A percentile compares a stretch with the other conserved stretches of the same genome.
Conservation (phyloP, 352 stramenopile genomes). For the Hyaloperonospora arabidopsidis region DNA sequence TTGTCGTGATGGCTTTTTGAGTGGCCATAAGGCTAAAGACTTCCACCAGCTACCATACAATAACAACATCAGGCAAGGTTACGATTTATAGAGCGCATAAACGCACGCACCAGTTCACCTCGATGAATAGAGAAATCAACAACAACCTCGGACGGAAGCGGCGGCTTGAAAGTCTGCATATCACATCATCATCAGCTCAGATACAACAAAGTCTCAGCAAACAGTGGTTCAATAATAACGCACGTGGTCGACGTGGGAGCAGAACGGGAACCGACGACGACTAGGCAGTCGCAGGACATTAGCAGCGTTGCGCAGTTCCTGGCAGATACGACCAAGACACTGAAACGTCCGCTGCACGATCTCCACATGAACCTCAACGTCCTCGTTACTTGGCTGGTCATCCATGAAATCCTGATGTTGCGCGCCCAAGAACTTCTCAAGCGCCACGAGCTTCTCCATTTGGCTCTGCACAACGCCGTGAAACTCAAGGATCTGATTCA, state of each 20-base stretch:
- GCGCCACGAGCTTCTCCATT: slow-evolving; percentile 35
- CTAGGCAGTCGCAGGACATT: slow-evolving; percentile 71
- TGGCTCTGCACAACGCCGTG: slow-evolving; percentile 59
- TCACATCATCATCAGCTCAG: neutral
- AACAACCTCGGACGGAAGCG: slow-evolving; percentile 60
- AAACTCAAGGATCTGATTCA: slow-evolving; percentile 83
- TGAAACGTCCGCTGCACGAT: slow-evolving; percentile 45
- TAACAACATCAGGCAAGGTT: neutral
- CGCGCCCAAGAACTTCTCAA: slow-evolving; percentile 44
- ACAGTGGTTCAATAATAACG: slow-evolving; percentile 5
- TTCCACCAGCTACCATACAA: slow-evolving; percentile 54
- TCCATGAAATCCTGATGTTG: slow-evolving; percentile 35
- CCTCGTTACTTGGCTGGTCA: slow-evolving; percentile 33
- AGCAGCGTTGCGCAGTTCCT: slow-evolving; percentile 57
- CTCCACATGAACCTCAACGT: slow-evolving; percentile 52
- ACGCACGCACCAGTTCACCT: slow-evolving; percentile 50
- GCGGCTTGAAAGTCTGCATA: slow-evolving; percentile 50
- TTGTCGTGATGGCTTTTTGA: slow-evolving; percentile 42
- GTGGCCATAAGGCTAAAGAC: slow-evolving; percentile 52
- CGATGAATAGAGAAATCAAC: slow-evolving; percentile 81
- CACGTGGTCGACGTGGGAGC: slow-evolving; percentile 72
- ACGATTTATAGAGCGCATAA: no score
- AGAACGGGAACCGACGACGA: slow-evolving; percentile 72
- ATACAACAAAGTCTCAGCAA: neutral
- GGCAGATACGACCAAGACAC: slow-evolving; percentile 44